phyloP scores from a whole-genome alignment of 2,329 filamentous ascomycete genomes.

The Thelonectria blattea region DNA sequence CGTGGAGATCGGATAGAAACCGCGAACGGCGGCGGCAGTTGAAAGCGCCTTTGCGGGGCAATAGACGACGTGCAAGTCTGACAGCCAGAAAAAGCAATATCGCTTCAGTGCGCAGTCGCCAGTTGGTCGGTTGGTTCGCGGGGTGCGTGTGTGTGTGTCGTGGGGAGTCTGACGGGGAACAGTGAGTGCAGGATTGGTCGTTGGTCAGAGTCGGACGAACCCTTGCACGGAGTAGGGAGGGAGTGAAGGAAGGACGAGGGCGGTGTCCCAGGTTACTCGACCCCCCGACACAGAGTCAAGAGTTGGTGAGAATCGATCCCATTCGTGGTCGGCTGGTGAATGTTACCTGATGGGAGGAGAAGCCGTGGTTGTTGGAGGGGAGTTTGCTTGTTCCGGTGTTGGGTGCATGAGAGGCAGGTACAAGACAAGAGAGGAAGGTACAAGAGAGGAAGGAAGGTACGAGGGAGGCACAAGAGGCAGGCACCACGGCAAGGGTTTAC shows the following conservation, averaged over 20 bases:
- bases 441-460: too few species aligned
- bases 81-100: slow-evolving; percentile 9
- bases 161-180: slow-evolving; percentile 15
- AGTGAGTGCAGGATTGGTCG: slow-evolving; percentile 3
- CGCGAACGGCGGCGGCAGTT: slow-evolving; percentile 4
- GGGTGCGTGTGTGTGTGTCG: slow-evolving; percentile 11
- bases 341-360: neutral
- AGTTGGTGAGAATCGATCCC: slow-evolving; percentile 6
- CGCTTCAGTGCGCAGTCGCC: slow-evolving; percentile 10
- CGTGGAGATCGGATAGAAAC: slow-evolving; percentile 12
- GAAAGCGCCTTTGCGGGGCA: slow-evolving; percentile 9
- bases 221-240: slow-evolving; percentile 13
- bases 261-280: neutral
- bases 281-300: neutral
- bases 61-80: slow-evolving; percentile 3
- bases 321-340: slow-evolving; percentile 12
- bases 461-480: neutral
- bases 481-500: neutral
- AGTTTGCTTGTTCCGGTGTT: neutral
- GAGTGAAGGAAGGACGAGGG: slow-evolving; percentile 3
- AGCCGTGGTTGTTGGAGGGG: neutral
- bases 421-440: too few species aligned
- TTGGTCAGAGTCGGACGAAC: slow-evolving; percentile 17
- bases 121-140: slow-evolving; percentile 13
- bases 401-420: neutral